These are phyloP conservation scores for Jaminaea rosea DNA, from an alignment of 1,284 basidiomycete species.

Conservation along the genomic window DNA sequence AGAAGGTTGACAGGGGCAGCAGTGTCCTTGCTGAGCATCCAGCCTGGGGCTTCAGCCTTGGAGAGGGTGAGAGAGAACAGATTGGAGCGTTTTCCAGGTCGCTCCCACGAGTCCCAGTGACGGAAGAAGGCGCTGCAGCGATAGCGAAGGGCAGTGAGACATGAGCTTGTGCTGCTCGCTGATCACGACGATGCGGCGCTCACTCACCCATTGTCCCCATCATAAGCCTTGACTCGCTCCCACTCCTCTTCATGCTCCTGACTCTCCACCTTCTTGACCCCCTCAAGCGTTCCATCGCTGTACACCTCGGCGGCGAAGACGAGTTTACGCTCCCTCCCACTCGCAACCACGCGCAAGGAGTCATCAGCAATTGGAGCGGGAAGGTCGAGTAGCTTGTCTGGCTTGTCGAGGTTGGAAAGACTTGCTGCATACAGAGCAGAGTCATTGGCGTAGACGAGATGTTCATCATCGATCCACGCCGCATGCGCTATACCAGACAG, in stretches of 20 bases:
- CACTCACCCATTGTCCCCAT: constrained; percentile 1
- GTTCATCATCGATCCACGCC: constrained; percentile 5
- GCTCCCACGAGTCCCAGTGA: constrained; percentile 29
- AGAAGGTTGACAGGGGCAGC: constrained; percentile 13
- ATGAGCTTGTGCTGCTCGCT: not conserved
- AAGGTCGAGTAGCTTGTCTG: not conserved
- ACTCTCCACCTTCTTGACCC: constrained; percentile 12
- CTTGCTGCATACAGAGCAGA: not conserved
- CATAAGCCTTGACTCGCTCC: constrained; percentile 9
- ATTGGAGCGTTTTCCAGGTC: constrained; percentile 17
- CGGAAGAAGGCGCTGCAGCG: constrained; percentile 11
- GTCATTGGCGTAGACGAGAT: not conserved
- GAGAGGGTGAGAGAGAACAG: constrained; percentile 20
- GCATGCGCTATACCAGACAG: constrained; percentile 1
- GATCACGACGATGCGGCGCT: too few species aligned
- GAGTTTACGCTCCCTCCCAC: constrained; percentile 4
- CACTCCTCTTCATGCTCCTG: constrained; percentile 11
- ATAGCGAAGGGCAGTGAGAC: not conserved
- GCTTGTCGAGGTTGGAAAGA: not conserved
- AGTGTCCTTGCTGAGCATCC: not conserved
- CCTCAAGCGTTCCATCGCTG: constrained; percentile 18
- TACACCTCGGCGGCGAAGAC: constrained; percentile 27
- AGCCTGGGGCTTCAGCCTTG: not conserved
- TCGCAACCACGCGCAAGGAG: not conserved
- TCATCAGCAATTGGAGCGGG: constrained; percentile 3